Conservation (phyloP, 805 yeast species). For the Yamadazyma ubonensis region DNA sequence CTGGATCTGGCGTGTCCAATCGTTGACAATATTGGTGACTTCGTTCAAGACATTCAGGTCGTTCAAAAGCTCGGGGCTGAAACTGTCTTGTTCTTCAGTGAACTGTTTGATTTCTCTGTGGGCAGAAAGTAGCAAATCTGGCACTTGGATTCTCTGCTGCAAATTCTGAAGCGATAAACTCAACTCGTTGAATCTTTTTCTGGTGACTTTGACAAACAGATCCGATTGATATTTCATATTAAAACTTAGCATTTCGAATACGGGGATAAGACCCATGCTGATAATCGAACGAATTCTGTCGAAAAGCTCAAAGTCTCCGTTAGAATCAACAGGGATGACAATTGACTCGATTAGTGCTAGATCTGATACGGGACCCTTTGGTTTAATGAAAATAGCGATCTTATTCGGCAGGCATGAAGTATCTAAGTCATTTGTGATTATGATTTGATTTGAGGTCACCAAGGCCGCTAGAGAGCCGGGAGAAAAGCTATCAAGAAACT, state of each 20-base stretch:
- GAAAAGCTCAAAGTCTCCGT: slow-evolving; percentile 27
- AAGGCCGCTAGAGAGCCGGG: slow-evolving; percentile 24
- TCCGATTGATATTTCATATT: slow-evolving; percentile 30
- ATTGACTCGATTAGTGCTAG: slow-evolving; percentile 9
- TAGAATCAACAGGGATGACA: slow-evolving; percentile 7
- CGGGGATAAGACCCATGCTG: slow-evolving; percentile 63
- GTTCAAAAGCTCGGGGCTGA: slow-evolving; percentile 35
- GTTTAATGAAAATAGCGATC: slow-evolving; percentile 43
- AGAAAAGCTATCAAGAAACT: slow-evolving; percentile 20
- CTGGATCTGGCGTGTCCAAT: slow-evolving; percentile 70
- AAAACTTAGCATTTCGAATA: slow-evolving; percentile 50
- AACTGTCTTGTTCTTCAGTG: slow-evolving; percentile 22
- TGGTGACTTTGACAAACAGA: slow-evolving; percentile 35
- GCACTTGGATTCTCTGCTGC: slow-evolving; percentile 65
- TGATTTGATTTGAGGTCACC: slow-evolving; percentile 10
- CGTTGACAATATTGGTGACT: slow-evolving; percentile 66
- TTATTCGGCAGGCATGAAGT: slow-evolving; percentile 1
- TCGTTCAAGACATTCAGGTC: slow-evolving; percentile 63
- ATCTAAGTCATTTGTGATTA: slow-evolving; percentile 13
- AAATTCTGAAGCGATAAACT: slow-evolving; percentile 64
- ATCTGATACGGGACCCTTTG: slow-evolving; percentile 28
- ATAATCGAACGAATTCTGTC: slow-evolving; percentile 60
- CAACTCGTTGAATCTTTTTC: slow-evolving; percentile 66
- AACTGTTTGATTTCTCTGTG: slow-evolving; percentile 47
- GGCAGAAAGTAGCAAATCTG: slow-evolving; percentile 53